Evolutionary conservation across 2,329 filamentous ascomycete species (phyloP), one percentile per base, ranked within the genome.

Genomic region (Aspergillus sp.): DNA sequence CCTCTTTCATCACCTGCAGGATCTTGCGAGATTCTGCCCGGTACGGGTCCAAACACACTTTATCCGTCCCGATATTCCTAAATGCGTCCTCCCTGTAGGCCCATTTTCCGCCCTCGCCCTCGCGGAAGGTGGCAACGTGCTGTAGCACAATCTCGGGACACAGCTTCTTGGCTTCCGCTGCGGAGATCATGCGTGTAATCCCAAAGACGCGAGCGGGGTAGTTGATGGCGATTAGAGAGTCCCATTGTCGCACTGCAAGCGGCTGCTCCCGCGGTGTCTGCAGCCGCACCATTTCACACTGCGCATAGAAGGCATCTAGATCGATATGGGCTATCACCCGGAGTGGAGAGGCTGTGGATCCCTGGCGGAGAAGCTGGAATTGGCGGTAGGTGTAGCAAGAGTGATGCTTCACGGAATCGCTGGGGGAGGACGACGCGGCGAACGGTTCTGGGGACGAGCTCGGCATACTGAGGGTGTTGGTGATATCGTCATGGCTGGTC

Each of bases 291-390:
- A 92, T 95, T 74, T 99, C 94, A 68, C 91, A 96, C 76, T 99
- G 94, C 3, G 89, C 88, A 70, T 99, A 99, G 73, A 99, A 99
- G 36, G 93, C 93, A 81, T 99, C 94, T 54, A 99, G 85, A 65
- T 99, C 94, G 57, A 97, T 85, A 70, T 96, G 92, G 6, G 90
- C 90, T 61, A 96, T 84, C 24, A 95, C 88, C 43, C 94, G 86
- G 33, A 99, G 79, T 1, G 93, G 93, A 47, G 84, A 90, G 8
- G 84, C 83, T 0, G 86, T 79, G 32, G 83, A 85, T 60, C 82
- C 90, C 9, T 85, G 80, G 6, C 86, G 83, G 52, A 97, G 82
- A 58, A 92, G 86, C 32, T 83, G 79, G 14, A 97, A 80, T 49
- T 97, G 86, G 55, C 88, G 89, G 69, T 89, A 90, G 2, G 90